Evolutionary conservation across 371 early-diverging fungal species (phyloP).

Genomic region (Mucor lusitanicus): DNA sequence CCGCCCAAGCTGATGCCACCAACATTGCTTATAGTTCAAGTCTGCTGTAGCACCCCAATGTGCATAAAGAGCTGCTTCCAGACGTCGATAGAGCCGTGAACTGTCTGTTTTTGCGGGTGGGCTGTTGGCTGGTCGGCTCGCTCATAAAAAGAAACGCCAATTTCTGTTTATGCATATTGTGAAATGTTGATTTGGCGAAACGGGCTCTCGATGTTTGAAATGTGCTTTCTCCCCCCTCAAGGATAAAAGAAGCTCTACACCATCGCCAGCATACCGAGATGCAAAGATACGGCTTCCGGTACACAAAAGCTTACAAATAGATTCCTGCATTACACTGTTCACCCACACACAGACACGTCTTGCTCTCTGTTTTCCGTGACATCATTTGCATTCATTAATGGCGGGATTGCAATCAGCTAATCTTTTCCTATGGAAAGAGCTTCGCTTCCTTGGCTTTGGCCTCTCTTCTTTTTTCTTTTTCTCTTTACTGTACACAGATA

Average conservation of each 20-base stretch:
- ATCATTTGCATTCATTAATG: slow-evolving; percentile 1
- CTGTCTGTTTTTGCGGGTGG: neutral
- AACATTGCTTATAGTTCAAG: neutral
- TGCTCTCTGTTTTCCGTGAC: neutral
- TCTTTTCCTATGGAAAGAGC: neutral
- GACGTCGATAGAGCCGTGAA: neutral
- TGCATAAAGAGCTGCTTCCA: neutral
- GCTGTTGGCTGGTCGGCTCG: neutral
- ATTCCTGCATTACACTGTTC: neutral
- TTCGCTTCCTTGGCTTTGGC: neutral
- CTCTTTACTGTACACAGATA: neutral
- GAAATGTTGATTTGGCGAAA: neutral
- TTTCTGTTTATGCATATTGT: neutral
- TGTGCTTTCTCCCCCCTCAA: neutral
- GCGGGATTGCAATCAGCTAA: neutral
- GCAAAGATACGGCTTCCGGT: neutral
- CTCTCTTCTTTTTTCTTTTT: neutral
- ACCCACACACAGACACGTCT: neutral
- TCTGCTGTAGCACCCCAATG: neutral
- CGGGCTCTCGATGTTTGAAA: neutral
- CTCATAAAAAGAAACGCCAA: neutral
- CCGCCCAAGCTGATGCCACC: neutral
- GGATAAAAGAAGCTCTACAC: neutral
- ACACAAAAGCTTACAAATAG: neutral
- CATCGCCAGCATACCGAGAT: neutral